A percentile compares a stretch with the other conserved stretches of the same genome.
These are phyloP conservation scores for Globisporangium iwayamae DNA, from an alignment of 352 stramenopile genomes.

Conservation along the genomic window DNA sequence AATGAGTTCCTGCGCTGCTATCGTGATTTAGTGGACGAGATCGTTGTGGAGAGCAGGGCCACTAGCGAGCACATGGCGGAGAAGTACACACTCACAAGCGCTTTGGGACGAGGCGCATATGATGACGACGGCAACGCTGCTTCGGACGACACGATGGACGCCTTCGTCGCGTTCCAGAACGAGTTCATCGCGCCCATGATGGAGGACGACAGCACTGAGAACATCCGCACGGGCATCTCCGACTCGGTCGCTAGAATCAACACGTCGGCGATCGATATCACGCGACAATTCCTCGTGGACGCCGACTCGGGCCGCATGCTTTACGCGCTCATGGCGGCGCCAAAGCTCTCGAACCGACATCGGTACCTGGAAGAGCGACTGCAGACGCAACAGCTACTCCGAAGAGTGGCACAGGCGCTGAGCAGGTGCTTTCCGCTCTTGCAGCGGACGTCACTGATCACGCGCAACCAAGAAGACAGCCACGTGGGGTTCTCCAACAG, in stretches of 20 bases:
- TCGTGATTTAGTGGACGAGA: conserved; percentile 22
- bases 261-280: conserved; percentile 14
- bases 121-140: not conserved
- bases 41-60: conserved; percentile 26
- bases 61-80: conserved; percentile 37
- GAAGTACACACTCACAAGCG: conserved; percentile 48
- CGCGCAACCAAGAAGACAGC: conserved; percentile 10
- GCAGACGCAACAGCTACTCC: conserved; percentile 23
- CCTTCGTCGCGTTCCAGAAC: conserved; percentile 42
- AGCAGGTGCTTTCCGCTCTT: conserved; percentile 26
- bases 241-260: conserved; percentile 8
- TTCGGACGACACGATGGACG: conserved; percentile 24
- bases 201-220: conserved; percentile 19
- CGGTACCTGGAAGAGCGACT: conserved; percentile 15
- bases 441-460: conserved; percentile 12
- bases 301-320: conserved; percentile 26
- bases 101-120: conserved; percentile 15
- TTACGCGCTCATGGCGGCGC: conserved; percentile 17
- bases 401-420: conserved; percentile 25
- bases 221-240: conserved; percentile 10
- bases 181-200: conserved; percentile 35
- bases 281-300: conserved; percentile 35
- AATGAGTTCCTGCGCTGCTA: conserved; percentile 33
- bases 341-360: not conserved
- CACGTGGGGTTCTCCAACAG: conserved; percentile 6